phyloP scores from a whole-genome alignment of 345 rosid species.

The Ceriops tagal region DNA sequence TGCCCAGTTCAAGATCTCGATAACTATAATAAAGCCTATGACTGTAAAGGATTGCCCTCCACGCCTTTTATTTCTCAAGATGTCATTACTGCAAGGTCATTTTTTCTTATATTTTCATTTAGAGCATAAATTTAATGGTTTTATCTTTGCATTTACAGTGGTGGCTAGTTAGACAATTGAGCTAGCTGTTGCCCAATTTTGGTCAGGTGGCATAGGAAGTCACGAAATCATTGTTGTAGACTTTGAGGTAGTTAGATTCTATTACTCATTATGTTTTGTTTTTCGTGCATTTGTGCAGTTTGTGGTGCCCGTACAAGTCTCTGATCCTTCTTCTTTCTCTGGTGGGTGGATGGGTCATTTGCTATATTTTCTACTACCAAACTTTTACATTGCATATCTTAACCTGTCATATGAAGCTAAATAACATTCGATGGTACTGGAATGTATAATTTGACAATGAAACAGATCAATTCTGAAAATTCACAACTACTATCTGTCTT shows the following conservation, averaged over 20 bases:
- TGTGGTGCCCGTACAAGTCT: too few relatives aligned
- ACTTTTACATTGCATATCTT: too few relatives aligned
- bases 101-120: not conserved
- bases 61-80: conserved; percentile 52
- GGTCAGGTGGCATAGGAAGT: conserved; percentile 98
- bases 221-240: conserved; percentile 67
- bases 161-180: conserved; percentile 89
- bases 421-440: too few relatives aligned
- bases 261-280: not conserved
- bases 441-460: too few relatives aligned
- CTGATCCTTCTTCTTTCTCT: too few relatives aligned
- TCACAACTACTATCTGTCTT: too few relatives aligned
- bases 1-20: conserved; percentile 75
- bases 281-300: too few relatives aligned
- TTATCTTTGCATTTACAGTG: conserved; percentile 59
- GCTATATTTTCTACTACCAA: too few relatives aligned
- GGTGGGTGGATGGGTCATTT: too few relatives aligned
- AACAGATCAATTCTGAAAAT: too few relatives aligned
- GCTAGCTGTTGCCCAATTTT: conserved; percentile 86
- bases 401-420: too few relatives aligned
- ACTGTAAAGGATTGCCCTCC: conserved; percentile 61
- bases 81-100: conserved; percentile 83
- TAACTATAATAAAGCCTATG: conserved; percentile 79
- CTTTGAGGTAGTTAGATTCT: conserved; percentile 64
- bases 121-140: not conserved